Conservation (phyloP, 345 rosid genomes). For the Bruguiera gymnorhiza region DNA sequence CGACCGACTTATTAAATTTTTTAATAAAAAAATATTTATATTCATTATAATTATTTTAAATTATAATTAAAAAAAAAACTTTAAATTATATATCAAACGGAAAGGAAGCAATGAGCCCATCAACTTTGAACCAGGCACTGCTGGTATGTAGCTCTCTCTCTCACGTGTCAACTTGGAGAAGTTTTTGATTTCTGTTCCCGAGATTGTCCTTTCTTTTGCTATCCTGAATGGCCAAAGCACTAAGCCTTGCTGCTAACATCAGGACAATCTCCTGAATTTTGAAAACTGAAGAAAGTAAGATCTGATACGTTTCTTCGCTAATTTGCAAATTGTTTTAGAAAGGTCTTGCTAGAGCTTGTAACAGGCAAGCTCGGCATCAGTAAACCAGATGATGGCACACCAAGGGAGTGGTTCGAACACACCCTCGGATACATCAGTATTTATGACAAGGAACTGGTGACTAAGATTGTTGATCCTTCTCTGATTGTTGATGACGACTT, state of each 20-base stretch:
- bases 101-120: too few relatives aligned
- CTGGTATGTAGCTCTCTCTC: conserved; percentile 42
- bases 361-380: conserved; percentile 84
- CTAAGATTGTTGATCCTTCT: conserved; percentile 75
- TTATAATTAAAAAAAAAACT: too few relatives aligned
- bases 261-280: too few relatives aligned
- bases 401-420: conserved; percentile 67
- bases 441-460: conserved; percentile 82
- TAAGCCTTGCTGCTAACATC: too few relatives aligned
- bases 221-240: too few relatives aligned
- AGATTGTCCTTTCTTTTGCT: neutral
- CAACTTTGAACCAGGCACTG: conserved; percentile 45
- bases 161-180: neutral
- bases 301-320: conserved; percentile 16
- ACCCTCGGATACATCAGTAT: conserved; percentile 61
- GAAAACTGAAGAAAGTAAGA: conserved; percentile 4
- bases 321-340: conserved; percentile 82
- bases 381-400: conserved; percentile 45
- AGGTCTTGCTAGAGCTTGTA: conserved; percentile 87
- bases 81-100: too few relatives aligned
- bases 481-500: conserved; percentile 83
- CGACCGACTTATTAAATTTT: too few relatives aligned
- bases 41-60: too few relatives aligned
- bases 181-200: neutral
- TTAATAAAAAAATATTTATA: too few relatives aligned